phyloP scores from a whole-genome alignment of 2,329 filamentous ascomycete genomes.

The Coccinonectria pachysandricola region DNA sequence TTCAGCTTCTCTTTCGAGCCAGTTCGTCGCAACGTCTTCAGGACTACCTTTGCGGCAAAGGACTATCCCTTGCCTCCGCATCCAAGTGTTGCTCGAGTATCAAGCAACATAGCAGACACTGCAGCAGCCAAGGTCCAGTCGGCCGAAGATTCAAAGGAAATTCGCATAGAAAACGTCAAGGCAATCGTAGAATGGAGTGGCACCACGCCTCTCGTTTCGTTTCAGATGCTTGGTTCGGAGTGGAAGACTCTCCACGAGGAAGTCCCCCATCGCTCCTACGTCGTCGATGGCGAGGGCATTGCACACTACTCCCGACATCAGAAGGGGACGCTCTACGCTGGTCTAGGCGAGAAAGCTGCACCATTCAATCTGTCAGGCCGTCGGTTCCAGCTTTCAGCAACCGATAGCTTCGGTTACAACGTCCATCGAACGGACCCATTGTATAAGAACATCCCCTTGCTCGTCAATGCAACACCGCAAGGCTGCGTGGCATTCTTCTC shows the following conservation, averaged over 20 bases:
- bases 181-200: slow-evolving; percentile 49
- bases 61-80: slow-evolving; percentile 55
- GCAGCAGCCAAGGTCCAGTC: slow-evolving; percentile 22
- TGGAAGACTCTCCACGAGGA: slow-evolving; percentile 50
- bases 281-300: slow-evolving; percentile 48
- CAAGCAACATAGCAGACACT: no score
- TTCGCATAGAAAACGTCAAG: slow-evolving; percentile 37
- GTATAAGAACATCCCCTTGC: slow-evolving; percentile 65
- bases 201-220: slow-evolving; percentile 42
- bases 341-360: slow-evolving; percentile 61
- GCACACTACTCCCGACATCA: slow-evolving; percentile 57
- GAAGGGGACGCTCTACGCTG: slow-evolving; percentile 53
- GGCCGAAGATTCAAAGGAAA: slow-evolving; percentile 26
- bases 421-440: slow-evolving; percentile 60
- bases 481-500: slow-evolving; percentile 61
- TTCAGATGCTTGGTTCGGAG: slow-evolving; percentile 36
- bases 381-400: slow-evolving; percentile 55
- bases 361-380: slow-evolving; percentile 63
- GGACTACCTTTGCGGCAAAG: slow-evolving; percentile 54
- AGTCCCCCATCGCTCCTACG: slow-evolving; percentile 55
- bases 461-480: slow-evolving; percentile 55
- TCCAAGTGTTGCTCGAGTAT: slow-evolving; percentile 45
- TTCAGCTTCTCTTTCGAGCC: slow-evolving; percentile 55
- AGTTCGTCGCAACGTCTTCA: slow-evolving; percentile 52
- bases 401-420: slow-evolving; percentile 66